Conservation (phyloP, 1,284 basidiomycete species). For the Athelia sp. region DNA sequence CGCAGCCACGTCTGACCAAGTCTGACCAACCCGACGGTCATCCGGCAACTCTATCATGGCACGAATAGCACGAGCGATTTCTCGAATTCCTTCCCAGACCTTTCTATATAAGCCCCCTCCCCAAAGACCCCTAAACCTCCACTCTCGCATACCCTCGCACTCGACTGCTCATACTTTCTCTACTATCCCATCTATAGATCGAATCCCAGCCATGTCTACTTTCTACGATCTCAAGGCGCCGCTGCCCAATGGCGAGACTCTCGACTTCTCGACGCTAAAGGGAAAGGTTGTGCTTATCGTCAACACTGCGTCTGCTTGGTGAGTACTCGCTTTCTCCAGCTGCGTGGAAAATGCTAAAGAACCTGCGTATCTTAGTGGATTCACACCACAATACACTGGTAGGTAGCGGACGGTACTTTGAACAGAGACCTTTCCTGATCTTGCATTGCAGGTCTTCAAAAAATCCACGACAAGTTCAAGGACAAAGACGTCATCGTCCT, state of each 20-base stretch:
- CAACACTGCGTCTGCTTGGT: slow-evolving; percentile 74
- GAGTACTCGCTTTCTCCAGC: slow-evolving; percentile 13
- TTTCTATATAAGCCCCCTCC: no score
- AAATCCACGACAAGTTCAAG: slow-evolving; percentile 80
- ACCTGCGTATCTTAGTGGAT: slow-evolving; percentile 50
- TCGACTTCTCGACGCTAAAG: slow-evolving; percentile 62
- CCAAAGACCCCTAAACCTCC: no score
- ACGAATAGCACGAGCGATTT: no score
- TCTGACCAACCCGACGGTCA: no score
- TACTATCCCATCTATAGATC: no score
- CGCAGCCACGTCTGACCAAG: no score
- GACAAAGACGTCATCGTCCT: slow-evolving; percentile 73
- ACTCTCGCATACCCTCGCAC: no score
- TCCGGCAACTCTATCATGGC: no score
- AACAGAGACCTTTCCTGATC: not conserved
- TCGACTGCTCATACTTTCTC: no score
- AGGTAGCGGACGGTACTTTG: not conserved
- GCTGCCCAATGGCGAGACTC: slow-evolving; percentile 46
- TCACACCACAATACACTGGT: slow-evolving; percentile 87
- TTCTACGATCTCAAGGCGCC: slow-evolving; percentile 67
- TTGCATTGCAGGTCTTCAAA: slow-evolving; percentile 59
- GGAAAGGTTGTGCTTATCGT: slow-evolving; percentile 76
- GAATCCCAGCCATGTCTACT: slow-evolving; percentile 21
- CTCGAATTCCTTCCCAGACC: no score
- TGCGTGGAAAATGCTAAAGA: slow-evolving; percentile 3